Conservation (phyloP, 1,139 yeast species). For the Pichia sp. region DNA sequence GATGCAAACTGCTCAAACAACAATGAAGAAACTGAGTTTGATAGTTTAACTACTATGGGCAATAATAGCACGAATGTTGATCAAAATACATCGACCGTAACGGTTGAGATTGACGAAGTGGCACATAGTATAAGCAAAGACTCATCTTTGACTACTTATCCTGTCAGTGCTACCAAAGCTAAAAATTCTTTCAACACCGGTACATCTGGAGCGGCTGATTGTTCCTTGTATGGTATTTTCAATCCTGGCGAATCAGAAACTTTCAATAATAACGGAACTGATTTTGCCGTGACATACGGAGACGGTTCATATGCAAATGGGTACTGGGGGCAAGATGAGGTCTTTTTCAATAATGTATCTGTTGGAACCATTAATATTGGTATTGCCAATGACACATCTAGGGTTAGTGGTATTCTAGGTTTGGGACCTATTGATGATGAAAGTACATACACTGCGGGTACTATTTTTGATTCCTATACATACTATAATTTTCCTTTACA, state of each 20-base stretch:
- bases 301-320: constrained; percentile 57
- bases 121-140: too few relatives aligned
- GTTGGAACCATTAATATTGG: constrained; percentile 45
- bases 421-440: constrained; percentile 49
- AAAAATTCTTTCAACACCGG: too few relatives aligned
- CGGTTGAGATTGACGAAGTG: too few relatives aligned
- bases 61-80: too few relatives aligned
- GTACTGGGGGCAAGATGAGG: constrained; percentile 51
- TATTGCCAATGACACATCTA: constrained; percentile 43
- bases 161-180: too few relatives aligned
- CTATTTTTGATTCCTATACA: constrained; percentile 15
- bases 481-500: constrained; percentile 53
- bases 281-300: constrained; percentile 48
- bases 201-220: constrained; percentile 16
- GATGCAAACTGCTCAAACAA: constrained; percentile 7
- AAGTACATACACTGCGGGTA: constrained; percentile 22
- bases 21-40: too few relatives aligned
- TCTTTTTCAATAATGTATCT: constrained; percentile 33
- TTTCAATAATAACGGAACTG: constrained; percentile 37
- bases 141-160: too few relatives aligned
- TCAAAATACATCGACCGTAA: too few relatives aligned
- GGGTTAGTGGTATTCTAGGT: constrained; percentile 52
- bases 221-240: constrained; percentile 41
- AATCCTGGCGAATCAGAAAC: constrained; percentile 28
- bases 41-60: too few relatives aligned